phyloP scores from a whole-genome alignment of 2,329 filamentous ascomycete species.

The Penicillium freii region DNA sequence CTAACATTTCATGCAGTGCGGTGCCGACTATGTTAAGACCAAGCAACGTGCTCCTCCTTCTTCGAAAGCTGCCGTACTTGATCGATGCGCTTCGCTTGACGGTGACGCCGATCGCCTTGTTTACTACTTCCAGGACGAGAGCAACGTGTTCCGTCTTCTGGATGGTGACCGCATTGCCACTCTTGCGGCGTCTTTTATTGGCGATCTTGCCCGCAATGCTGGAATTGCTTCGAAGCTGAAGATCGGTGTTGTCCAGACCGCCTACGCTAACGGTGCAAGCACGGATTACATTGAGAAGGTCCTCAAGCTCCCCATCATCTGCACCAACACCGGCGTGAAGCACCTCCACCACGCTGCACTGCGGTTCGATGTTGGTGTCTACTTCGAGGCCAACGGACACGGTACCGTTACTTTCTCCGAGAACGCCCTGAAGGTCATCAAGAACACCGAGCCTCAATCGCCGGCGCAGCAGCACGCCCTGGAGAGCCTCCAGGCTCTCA shows the following conservation, averaged over 20 bases:
- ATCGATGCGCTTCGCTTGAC: constrained; percentile 86
- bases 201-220: constrained; percentile 77
- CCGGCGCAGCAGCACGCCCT: constrained; percentile 89
- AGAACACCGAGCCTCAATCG: constrained; percentile 76
- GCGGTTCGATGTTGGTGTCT: constrained; percentile 92
- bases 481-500: constrained; percentile 76
- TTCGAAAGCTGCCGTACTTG: constrained; percentile 72
- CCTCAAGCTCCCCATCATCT: constrained; percentile 83
- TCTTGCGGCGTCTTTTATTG: constrained; percentile 88
- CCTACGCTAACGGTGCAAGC: constrained; percentile 94
- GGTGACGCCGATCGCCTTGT: constrained; percentile 94
- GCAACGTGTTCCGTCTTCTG: constrained; percentile 83
- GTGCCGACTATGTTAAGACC: constrained; percentile 96
- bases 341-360: constrained; percentile 95
- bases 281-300: constrained; percentile 89
- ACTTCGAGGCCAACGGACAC: constrained; percentile 98
- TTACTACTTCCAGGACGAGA: constrained; percentile 86
- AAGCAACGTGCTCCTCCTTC: constrained; percentile 84
- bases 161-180: constrained; percentile 97
- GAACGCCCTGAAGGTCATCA: constrained; percentile 75
- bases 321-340: constrained; percentile 94
- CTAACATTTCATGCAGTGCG: constrained; percentile 59
- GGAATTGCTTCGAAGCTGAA: constrained; percentile 77
- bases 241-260: constrained; percentile 94
- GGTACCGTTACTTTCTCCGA: constrained; percentile 93